These are phyloP conservation scores for Aspergillus biplanus DNA, from an alignment of 495 filamentous ascomycete genomes.

Conservation along the genomic window DNA sequence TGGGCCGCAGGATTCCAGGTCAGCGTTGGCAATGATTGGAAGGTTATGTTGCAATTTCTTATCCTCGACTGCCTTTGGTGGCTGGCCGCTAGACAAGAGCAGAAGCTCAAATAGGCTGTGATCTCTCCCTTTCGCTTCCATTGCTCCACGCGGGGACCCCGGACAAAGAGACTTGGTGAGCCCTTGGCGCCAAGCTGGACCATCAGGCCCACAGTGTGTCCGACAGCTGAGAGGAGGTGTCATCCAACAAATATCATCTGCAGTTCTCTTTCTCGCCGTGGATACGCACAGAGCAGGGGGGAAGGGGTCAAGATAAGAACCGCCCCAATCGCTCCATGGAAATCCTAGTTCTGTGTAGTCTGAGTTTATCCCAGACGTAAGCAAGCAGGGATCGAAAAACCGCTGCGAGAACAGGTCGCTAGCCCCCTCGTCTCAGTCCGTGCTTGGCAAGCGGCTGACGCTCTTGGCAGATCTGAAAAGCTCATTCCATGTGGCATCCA, in stretches of 20 bases:
- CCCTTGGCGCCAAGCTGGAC: slow-evolving; percentile 2
- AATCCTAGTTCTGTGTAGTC: neutral
- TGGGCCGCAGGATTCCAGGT: neutral
- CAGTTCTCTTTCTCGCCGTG: too few species aligned
- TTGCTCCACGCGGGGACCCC: slow-evolving; percentile 21
- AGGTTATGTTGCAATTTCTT: slow-evolving; percentile 12
- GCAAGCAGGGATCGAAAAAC: neutral
- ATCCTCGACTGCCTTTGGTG: slow-evolving; percentile 3
- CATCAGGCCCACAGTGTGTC: neutral
- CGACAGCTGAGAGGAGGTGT: neutral
- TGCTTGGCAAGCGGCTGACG: neutral
- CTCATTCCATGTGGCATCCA: neutral
- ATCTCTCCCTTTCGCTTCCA: neutral
- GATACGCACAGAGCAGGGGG: too few species aligned
- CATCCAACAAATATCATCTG: too few species aligned
- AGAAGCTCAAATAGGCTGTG: neutral
- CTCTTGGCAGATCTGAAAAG: neutral
- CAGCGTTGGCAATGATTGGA: neutral
- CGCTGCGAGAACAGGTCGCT: neutral
- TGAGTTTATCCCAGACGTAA: neutral
- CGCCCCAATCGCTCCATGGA: neutral
- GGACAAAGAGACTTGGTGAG: slow-evolving; percentile 11
- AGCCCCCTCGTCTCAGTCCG: neutral
- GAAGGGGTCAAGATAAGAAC: too few species aligned
- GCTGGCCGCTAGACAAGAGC: slow-evolving; percentile 2